phyloP scores from a whole-genome alignment of 225 moss, liverwort and hornwort genomes.

The Straminergon stramineum region DNA sequence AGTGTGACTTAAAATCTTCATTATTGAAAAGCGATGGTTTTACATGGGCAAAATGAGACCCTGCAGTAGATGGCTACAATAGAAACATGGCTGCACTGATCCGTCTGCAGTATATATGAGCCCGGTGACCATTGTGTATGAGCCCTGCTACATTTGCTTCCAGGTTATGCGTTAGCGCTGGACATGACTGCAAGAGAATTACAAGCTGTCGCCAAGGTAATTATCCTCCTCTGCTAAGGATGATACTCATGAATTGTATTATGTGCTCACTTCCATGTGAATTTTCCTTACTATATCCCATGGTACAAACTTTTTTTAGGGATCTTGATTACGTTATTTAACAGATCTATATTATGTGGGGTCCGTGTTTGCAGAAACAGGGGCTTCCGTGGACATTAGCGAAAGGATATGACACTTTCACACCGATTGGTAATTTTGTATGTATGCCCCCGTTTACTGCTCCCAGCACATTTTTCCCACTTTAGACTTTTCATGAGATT shows the following conservation, averaged over 20 bases:
- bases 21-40: not conserved
- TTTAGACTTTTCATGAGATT: not conserved
- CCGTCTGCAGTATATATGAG: not conserved
- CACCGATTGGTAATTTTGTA: conserved; percentile 88
- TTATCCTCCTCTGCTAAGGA: not conserved
- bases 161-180: conserved; percentile 83
- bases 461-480: not conserved
- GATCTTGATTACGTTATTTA: not conserved
- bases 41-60: not conserved
- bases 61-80: not conserved
- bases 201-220: conserved; percentile 77
- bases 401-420: conserved; percentile 88
- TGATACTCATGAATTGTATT: not conserved
- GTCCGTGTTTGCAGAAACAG: conserved; percentile 49
- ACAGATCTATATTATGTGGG: not conserved
- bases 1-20: not conserved
- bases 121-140: not conserved
- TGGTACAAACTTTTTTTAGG: not conserved
- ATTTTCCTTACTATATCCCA: not conserved
- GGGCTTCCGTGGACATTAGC: conserved; percentile 88
- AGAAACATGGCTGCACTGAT: not conserved
- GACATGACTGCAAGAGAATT: conserved; percentile 90
- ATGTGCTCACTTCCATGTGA: not conserved
- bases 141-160: not conserved
- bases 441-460: conserved; percentile 21